These are phyloP conservation scores for Ogataea saltuana DNA, from an alignment of 805 yeast genomes.

Conservation along the genomic window DNA sequence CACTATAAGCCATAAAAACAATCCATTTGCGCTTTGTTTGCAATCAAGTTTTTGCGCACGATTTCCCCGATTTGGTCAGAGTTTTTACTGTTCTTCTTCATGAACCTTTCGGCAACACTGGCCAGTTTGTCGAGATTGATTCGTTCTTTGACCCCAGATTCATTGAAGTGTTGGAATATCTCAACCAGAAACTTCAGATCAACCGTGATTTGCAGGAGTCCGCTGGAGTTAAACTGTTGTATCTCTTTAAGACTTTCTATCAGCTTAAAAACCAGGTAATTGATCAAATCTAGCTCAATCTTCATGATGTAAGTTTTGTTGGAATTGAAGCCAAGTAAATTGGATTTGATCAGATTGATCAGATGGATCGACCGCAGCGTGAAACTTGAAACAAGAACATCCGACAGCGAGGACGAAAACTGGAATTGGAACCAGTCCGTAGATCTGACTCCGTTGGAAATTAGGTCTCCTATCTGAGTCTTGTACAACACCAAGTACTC, in stretches of 20 bases:
- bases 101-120: slow-evolving; percentile 23
- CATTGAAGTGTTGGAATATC: slow-evolving; percentile 25
- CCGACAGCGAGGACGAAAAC: slow-evolving; percentile 6
- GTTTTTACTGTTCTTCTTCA: slow-evolving; percentile 22
- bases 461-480: slow-evolving; percentile 39
- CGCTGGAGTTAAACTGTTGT: slow-evolving; percentile 28
- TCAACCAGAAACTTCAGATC: slow-evolving; percentile 27
- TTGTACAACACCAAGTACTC: slow-evolving; percentile 53
- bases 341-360: slow-evolving; percentile 31
- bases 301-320: slow-evolving; percentile 22
- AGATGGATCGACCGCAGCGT: slow-evolving; percentile 27
- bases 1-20: slow-evolving; percentile 23
- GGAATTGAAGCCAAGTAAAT: slow-evolving; percentile 21
- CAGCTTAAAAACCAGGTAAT: slow-evolving; percentile 26
- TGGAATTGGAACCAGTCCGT: slow-evolving; percentile 42
- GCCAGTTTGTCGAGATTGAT: slow-evolving; percentile 24
- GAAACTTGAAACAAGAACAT: slow-evolving; percentile 24
- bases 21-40: slow-evolving; percentile 31
- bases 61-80: slow-evolving; percentile 19
- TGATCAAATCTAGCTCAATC: slow-evolving; percentile 26
- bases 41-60: slow-evolving; percentile 21
- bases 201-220: slow-evolving; percentile 26
- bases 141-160: slow-evolving; percentile 16
- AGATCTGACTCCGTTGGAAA: slow-evolving; percentile 41
- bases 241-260: slow-evolving; percentile 24